Base-by-base conservation (phyloP, 192 early-diverging fungal genomes). In the Coemansia sp. region DNA sequence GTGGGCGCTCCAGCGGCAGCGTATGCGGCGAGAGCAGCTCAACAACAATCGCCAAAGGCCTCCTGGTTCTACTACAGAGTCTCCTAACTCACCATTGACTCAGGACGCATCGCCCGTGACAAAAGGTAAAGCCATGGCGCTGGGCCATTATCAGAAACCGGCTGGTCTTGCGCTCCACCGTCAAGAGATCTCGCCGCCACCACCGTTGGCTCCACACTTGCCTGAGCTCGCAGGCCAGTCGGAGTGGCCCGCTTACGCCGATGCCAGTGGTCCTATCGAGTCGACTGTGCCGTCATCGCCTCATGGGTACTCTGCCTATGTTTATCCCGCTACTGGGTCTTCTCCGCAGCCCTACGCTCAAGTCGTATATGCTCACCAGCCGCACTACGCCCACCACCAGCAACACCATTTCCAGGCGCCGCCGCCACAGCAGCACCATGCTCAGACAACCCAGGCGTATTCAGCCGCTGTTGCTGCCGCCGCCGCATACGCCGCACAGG, bases 1-100 rank as follows among this genome's bases (percentile, higher is more conserved):
- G 68, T 74, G 74, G 80, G 71, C 75, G 1, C 66, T 78, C 5
- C 74, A 78, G 65, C 76, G 72, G 66, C 80, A 83, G 66, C 75
- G 71, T n/a, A 70, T 81, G 71, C 79, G 75, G 20, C 70, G 53
- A 50, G 80, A 73, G 60, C 71, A 73, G 41, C 31, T 66, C 71
- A 63, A 64, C 33, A 53, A 53, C 53, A 57, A 57, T 57, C 53
- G 53, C 27, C 53, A 57, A 16, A 46, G 69, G 29, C 69, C 66
- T 43, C 55, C 62, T 11, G 53, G 57, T 38, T 69, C 75, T 8
- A 70, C 58, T 46, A 57, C 53, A 27, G 60, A 67, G 22, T 58
- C 34, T 0, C 75, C 75, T 18, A 69, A 64, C 44, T 70, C 71
- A 57, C 74, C 61, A 9, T 60, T 61, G 18, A 55, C 71, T 15